phyloP scores from a whole-genome alignment of 108 stramenopile species.

The Cyclotella distinguenda region DNA sequence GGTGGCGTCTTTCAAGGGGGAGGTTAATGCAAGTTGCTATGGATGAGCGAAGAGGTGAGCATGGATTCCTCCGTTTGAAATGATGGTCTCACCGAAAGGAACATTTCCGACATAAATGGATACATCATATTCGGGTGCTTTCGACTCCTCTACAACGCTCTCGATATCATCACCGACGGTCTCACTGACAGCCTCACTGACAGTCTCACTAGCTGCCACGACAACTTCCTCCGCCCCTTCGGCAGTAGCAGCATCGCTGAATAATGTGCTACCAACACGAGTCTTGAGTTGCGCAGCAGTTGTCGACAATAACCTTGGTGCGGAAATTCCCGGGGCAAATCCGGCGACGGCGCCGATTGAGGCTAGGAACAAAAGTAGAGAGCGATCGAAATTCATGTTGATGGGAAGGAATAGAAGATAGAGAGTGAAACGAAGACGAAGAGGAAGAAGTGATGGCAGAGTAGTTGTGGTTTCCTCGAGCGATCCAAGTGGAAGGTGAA shows the following conservation, averaged over 20 bases:
- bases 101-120: constrained; percentile 45
- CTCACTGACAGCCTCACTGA: constrained; percentile 1
- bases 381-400: constrained; percentile 23
- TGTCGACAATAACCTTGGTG: constrained; percentile 5
- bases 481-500: neutral
- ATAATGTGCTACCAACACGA: constrained; percentile 19
- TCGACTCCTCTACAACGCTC: constrained; percentile 1
- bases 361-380: constrained; percentile 17
- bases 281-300: constrained; percentile 1
- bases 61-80: neutral
- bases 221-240: constrained; percentile 2
- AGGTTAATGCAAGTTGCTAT: neutral
- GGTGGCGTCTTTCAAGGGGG: constrained; percentile 53
- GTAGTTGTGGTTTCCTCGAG: too few species aligned
- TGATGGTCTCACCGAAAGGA: constrained; percentile 37
- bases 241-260: constrained; percentile 33
- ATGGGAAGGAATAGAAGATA: neutral
- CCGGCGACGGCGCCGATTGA: constrained; percentile 12
- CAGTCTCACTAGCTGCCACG: constrained; percentile 10
- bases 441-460: neutral
- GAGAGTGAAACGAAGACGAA: neutral
- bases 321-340: constrained; percentile 11
- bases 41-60: neutral
- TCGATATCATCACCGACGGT: constrained; percentile 2
- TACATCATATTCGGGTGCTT: constrained; percentile 22